phyloP scores from a whole-genome alignment of 2,329 filamentous ascomycete species.

The Rhinocladiella similis region DNA sequence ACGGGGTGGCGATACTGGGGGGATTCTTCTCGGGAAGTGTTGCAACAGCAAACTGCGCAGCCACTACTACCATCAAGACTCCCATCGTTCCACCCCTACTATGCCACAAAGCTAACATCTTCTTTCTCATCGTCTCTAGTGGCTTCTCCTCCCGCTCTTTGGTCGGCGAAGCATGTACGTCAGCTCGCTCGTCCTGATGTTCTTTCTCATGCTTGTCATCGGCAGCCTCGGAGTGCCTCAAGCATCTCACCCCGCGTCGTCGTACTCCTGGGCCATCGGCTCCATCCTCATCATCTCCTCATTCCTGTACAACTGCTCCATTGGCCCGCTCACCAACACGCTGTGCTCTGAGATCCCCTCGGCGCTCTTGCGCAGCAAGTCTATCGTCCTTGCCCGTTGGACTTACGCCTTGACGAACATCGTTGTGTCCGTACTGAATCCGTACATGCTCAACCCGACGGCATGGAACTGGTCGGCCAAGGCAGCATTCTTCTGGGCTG shows the following conservation, averaged over 20 bases:
- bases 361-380: constrained; percentile 56
- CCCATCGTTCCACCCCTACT: too few species aligned
- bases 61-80: too few species aligned
- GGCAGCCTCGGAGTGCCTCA: constrained; percentile 27
- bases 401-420: constrained; percentile 54
- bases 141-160: neutral
- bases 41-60: too few species aligned
- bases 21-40: constrained; percentile 29
- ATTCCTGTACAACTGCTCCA: constrained; percentile 55
- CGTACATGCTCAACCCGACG: constrained; percentile 31
- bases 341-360: constrained; percentile 56
- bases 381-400: constrained; percentile 53
- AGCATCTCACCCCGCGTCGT: neutral
- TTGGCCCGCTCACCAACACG: constrained; percentile 56
- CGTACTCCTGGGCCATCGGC: constrained; percentile 38
- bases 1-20: constrained; percentile 33
- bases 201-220: constrained; percentile 26
- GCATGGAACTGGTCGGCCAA: constrained; percentile 44
- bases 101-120: too few species aligned
- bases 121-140: neutral
- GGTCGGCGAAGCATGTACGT: neutral
- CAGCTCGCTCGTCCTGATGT: constrained; percentile 28
- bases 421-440: constrained; percentile 33
- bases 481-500: constrained; percentile 38
- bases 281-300: constrained; percentile 54